Conservation (phyloP, 768 basidiomycete species). For the Xerocomellus intermedius region DNA sequence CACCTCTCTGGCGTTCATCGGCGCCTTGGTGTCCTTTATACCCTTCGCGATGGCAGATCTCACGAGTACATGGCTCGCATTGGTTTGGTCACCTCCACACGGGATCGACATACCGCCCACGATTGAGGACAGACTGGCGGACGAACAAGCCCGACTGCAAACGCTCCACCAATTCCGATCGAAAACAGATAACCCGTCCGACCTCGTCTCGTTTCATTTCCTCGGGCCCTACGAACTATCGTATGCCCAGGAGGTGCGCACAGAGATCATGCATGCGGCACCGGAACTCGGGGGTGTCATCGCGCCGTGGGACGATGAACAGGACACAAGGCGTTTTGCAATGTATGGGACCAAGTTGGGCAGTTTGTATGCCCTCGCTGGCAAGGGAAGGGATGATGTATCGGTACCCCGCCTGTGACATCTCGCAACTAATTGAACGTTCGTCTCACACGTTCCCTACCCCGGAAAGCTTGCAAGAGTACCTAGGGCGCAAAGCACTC, state of each 20-base stretch:
- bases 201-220: constrained; percentile 28
- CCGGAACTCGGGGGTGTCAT: constrained; percentile 18
- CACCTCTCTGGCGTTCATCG: constrained; percentile 47
- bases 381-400: neutral
- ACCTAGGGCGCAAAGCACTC: neutral
- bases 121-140: constrained; percentile 33
- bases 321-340: constrained; percentile 23
- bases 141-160: constrained; percentile 37
- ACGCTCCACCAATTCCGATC: constrained; percentile 21
- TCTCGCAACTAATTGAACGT: neutral
- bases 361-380: constrained; percentile 23
- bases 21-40: constrained; percentile 41
- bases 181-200: constrained; percentile 24
- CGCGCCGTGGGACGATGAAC: constrained; percentile 28
- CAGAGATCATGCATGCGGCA: constrained; percentile 13
- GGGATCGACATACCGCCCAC: constrained; percentile 36
- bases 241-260: constrained; percentile 20
- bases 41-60: constrained; percentile 51
- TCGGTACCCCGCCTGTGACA: neutral
- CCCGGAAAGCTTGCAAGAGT: neutral
- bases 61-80: constrained; percentile 47
- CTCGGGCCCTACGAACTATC: constrained; percentile 18
- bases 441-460: neutral
- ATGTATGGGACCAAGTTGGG: constrained; percentile 30
- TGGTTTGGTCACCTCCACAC: constrained; percentile 35